These are phyloP conservation scores for Acer campestre DNA, from an alignment of 345 rosid species.

Conservation along the genomic window DNA sequence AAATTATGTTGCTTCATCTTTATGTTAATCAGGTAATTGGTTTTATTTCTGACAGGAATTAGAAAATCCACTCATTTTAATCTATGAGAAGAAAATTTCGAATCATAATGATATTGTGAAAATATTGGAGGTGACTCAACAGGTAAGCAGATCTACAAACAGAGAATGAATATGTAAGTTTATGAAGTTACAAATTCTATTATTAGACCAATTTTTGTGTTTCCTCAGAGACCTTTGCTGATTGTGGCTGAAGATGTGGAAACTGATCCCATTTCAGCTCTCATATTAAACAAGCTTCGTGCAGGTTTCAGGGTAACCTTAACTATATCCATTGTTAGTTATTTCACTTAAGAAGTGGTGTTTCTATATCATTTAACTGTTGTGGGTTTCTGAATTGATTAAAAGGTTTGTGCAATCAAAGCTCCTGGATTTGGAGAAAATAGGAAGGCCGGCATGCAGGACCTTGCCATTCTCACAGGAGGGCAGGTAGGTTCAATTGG, in stretches of 20 bases:
- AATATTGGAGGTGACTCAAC: conserved; percentile 44
- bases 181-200: background rate
- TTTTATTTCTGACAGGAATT: conserved; percentile 35
- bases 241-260: conserved; percentile 57
- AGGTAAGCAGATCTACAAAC: conserved; percentile 24
- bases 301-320: conserved; percentile 43
- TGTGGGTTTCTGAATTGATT: conserved; percentile 6
- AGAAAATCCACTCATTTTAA: conserved; percentile 45
- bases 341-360: background rate
- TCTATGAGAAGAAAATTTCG: conserved; percentile 53
- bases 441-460: conserved; percentile 42
- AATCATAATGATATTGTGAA: conserved; percentile 42
- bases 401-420: conserved; percentile 50
- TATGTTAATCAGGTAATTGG: background rate
- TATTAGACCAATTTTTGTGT: background rate
- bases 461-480: conserved; percentile 51
- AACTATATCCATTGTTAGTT: background rate
- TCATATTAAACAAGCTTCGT: conserved; percentile 51
- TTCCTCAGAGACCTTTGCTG: conserved; percentile 44
- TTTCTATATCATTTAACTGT: background rate
- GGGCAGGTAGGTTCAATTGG: conserved; percentile 34
- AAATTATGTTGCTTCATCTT: background rate
- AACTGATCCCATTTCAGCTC: conserved; percentile 50
- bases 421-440: conserved; percentile 61
- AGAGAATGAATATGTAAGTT: background rate